These are phyloP conservation scores for Laguncularia racemosa DNA, from an alignment of 345 rosid species.

Conservation along the genomic window DNA sequence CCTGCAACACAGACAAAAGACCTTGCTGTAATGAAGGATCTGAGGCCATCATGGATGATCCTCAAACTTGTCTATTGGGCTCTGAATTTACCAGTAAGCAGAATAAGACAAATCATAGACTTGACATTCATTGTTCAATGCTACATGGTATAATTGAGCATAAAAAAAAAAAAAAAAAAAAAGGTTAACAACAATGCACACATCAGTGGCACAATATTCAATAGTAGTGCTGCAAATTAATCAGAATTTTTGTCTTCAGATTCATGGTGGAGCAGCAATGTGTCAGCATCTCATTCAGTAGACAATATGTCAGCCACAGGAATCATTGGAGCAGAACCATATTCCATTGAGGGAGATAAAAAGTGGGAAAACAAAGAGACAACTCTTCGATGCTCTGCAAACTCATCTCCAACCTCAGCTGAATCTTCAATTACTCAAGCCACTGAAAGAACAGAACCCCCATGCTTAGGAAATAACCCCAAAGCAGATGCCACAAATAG, in stretches of 20 bases:
- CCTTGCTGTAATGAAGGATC: constrained; percentile 27
- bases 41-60: constrained; percentile 27
- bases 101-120: constrained; percentile 27
- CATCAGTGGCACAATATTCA: constrained; percentile 30
- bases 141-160: constrained; percentile 22
- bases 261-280: constrained; percentile 16
- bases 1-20: constrained; percentile 25
- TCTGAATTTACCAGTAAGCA: constrained; percentile 39
- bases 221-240: constrained; percentile 25
- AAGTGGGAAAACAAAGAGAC: constrained; percentile 10
- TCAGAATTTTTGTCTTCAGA: constrained; percentile 18
- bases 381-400: neutral
- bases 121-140: constrained; percentile 38
- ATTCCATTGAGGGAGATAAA: too few species aligned
- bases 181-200: constrained; percentile 41
- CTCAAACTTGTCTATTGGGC: constrained; percentile 32
- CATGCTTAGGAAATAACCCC: constrained; percentile 36
- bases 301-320: constrained; percentile 24
- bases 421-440: constrained; percentile 37
- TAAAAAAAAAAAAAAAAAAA: constrained; percentile 52
- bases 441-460: constrained; percentile 38
- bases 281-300: constrained; percentile 18
- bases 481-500: constrained; percentile 22
- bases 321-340: constrained; percentile 10
- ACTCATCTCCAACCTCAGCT: constrained; percentile 52